These are phyloP conservation scores for Hansenula lynferdii DNA, from an alignment of 1,139 yeast genomes.

Conservation along the genomic window DNA sequence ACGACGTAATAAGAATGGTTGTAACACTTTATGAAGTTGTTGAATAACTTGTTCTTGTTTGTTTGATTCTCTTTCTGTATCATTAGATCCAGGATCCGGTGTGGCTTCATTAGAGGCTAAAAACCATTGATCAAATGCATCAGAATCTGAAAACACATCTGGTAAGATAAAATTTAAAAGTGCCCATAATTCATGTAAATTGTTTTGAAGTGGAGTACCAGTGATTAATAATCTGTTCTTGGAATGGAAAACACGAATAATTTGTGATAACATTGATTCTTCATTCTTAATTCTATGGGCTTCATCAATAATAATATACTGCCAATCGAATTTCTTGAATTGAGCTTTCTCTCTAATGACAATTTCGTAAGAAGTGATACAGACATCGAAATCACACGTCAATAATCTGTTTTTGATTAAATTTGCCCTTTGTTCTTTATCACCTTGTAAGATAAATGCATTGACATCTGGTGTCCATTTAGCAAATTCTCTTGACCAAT, in stretches of 20 bases:
- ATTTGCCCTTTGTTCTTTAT: conserved; percentile 56
- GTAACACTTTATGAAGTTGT: conserved; percentile 84
- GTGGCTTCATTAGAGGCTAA: conserved; percentile 27
- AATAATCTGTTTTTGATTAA: conserved; percentile 47
- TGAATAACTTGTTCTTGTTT: conserved; percentile 66
- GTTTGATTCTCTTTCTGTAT: conserved; percentile 29
- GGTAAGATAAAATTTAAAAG: conserved; percentile 69
- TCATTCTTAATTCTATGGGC: conserved; percentile 82
- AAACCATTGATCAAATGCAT: conserved; percentile 74
- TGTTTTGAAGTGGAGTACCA: conserved; percentile 80
- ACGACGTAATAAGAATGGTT: conserved; percentile 71
- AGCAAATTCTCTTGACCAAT: conserved; percentile 74
- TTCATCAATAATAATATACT: conserved; percentile 72
- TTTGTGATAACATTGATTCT: conserved; percentile 68
- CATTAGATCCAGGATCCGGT: conserved; percentile 28
- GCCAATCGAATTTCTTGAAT: conserved; percentile 64
- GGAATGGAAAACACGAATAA: conserved; percentile 68
- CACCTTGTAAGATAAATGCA: conserved; percentile 67
- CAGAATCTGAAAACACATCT: conserved; percentile 73
- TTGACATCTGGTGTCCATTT: conserved; percentile 78
- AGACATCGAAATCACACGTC: conserved; percentile 65
- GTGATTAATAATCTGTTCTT: conserved; percentile 67
- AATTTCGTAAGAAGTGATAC: conserved; percentile 71
- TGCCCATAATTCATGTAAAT: conserved; percentile 79
- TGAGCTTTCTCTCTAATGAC: conserved; percentile 69